These are phyloP conservation scores for Chrysanthemum seticuspe DNA, from an alignment of 129 eudicot species.

Conservation along the genomic window DNA sequence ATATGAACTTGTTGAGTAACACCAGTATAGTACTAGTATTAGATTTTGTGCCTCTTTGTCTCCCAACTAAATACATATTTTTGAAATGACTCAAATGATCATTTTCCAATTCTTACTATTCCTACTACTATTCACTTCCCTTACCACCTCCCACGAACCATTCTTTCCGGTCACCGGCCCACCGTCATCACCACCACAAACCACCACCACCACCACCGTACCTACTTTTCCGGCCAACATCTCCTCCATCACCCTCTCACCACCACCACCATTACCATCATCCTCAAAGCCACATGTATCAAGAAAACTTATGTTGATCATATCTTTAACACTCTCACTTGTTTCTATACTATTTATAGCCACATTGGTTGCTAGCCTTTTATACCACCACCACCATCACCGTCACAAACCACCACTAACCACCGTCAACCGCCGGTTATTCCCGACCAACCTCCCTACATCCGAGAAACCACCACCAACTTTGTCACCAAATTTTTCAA, in stretches of 20 bases:
- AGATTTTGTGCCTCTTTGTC: background rate
- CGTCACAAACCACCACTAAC: slow-evolving; percentile 17
- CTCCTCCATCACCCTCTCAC: slow-evolving; percentile 50
- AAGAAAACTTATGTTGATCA: slow-evolving; percentile 43
- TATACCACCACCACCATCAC: slow-evolving; percentile 41
- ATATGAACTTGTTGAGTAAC: background rate
- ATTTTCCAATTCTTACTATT: background rate
- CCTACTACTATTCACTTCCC: slow-evolving; percentile 27
- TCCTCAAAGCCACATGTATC: slow-evolving; percentile 40
- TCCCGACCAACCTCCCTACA: slow-evolving; percentile 46
- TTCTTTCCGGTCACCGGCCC: slow-evolving; percentile 45
- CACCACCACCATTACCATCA: background rate
- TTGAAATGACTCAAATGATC: slow-evolving; percentile 13
- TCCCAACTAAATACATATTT: background rate
- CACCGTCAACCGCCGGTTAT: slow-evolving; percentile 43
- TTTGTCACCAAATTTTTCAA: slow-evolving; percentile 32
- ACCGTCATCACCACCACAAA: slow-evolving; percentile 29
- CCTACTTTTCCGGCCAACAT: slow-evolving; percentile 80
- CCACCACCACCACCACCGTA: slow-evolving; percentile 40
- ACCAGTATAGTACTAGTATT: too few relatives aligned
- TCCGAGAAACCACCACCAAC: slow-evolving; percentile 48
- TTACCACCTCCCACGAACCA: slow-evolving; percentile 64
- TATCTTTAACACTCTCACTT: slow-evolving; percentile 47
- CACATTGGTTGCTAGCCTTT: slow-evolving; percentile 33
- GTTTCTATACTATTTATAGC: slow-evolving; percentile 35